Evolutionary conservation across 2,329 filamentous ascomycete genomes (phyloP), one percentile per base, ranked within the genome.

Genomic region (Nemania serpens): DNA sequence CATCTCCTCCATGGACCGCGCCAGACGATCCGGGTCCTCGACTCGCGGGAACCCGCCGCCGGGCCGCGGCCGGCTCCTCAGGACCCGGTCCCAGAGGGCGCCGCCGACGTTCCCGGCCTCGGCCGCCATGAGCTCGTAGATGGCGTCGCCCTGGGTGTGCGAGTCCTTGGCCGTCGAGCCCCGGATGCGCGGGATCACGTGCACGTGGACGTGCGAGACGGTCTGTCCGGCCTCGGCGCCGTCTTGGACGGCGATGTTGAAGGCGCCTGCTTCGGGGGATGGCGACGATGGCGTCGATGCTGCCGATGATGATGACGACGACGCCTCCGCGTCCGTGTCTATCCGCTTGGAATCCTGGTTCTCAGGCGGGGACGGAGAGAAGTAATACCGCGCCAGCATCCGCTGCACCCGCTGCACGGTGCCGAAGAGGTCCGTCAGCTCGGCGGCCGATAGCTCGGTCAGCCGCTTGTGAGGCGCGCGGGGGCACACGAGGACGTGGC

Each of bases 241-340:
- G 75, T 99, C 95, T 75, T 99, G 95, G n/a, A 99, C 84, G 0
- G 94, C 93, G 51, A 99, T 88, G 73, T 97, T 98, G 78, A 98
- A 89, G 61, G 91, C 90, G 10, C 91, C 87, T 5, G 87, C 89
- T 36, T 82, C 76, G 10, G 76, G 73, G 4, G 43, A 12, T 53
- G 66, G 29, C 36, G 69, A 55, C 73, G 73, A 84, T 83, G 64
- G 87, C 75, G 33, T 80, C 79, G 70, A 84, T 79, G 7, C 3
- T 20, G 36, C 7, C 37, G 22, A 33, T 42, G 58, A 15, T 17
- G 63, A 43, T 22, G 51, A 29, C 7, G 25, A 29, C 25, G 25
- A 29, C n/a, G 29, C 41, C 13, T 3, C 33, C 9, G 39, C 12
- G n/a, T n/a, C n/a, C n/a, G 9, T 45, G 29, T 17, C 49, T 34